Evolutionary conservation across 1,284 basidiomycete genomes (phyloP).

Genomic region (Pyrrhoderma noxium): DNA sequence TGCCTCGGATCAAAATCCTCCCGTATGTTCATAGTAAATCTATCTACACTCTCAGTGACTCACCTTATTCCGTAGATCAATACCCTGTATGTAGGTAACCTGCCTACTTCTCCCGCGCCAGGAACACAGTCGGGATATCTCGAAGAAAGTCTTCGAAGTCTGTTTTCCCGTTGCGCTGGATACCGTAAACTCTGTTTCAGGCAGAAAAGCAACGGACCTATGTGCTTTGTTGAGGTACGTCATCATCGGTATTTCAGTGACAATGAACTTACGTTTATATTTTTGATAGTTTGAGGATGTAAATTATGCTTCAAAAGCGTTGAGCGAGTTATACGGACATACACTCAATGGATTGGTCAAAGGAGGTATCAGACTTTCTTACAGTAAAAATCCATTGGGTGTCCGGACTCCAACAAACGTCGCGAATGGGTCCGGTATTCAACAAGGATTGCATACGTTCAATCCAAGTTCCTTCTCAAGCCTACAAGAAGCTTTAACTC

Average conservation of each 20-base stretch:
- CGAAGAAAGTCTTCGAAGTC: constrained; percentile 75
- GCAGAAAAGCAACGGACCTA: constrained; percentile 92
- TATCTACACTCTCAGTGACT: constrained; percentile 13
- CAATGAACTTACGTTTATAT: constrained; percentile 7
- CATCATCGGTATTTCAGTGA: constrained; percentile 2
- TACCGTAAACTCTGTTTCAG: constrained; percentile 91
- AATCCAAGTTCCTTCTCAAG: constrained; percentile 16
- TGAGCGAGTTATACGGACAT: constrained; percentile 89
- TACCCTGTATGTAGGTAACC: constrained; percentile 90
- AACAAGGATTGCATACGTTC: constrained; percentile 42
- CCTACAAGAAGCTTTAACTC: constrained; percentile 16
- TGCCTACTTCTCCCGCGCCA: constrained; percentile 69
- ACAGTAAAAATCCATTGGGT: constrained; percentile 92
- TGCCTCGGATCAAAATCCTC: constrained; percentile 84
- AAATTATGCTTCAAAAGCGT: constrained; percentile 71
- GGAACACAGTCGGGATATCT: constrained; percentile 72
- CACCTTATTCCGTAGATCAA: constrained; percentile 53
- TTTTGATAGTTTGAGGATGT: constrained; percentile 82
- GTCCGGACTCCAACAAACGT: constrained; percentile 72
- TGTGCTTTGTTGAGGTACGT: constrained; percentile 92
- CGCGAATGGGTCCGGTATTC: constrained; percentile 37
- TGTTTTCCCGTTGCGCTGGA: constrained; percentile 76
- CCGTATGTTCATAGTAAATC: constrained; percentile 52
- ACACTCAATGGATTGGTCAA: constrained; percentile 87
- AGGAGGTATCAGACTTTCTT: constrained; percentile 91